These are phyloP conservation scores for Lolium rigidum DNA, from an alignment of 176 grass and related monocot species.

Conservation along the genomic window DNA sequence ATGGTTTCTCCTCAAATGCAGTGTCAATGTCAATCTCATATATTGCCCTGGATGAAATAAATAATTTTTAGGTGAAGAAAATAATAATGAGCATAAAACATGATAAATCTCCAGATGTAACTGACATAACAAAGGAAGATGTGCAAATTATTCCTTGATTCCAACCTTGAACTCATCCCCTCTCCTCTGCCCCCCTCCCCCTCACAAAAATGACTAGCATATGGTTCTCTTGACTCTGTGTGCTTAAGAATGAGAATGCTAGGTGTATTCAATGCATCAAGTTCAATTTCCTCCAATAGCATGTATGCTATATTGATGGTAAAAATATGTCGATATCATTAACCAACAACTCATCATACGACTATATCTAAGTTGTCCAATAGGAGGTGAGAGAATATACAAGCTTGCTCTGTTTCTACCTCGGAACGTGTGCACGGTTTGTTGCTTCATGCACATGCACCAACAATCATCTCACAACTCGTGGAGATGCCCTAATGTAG, in stretches of 20 bases:
- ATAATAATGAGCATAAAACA: conserved; percentile 18
- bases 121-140: not conserved
- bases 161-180: not conserved
- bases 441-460: not conserved
- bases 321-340: not conserved
- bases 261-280: not conserved
- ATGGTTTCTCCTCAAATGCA: conserved; percentile 97
- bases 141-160: conserved; percentile 1
- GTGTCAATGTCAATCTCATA: conserved; percentile 88
- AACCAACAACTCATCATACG: not conserved
- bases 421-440: not conserved
- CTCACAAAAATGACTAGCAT: not conserved
- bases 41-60: conserved; percentile 69
- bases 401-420: not conserved
- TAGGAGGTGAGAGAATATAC: not conserved
- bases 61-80: conserved; percentile 7
- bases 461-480: not conserved
- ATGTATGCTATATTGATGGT: not conserved
- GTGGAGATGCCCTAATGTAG: not conserved
- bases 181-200: not conserved
- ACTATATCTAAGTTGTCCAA: not conserved
- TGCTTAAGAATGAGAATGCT: conserved; percentile 7
- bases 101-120: conserved; percentile 22
- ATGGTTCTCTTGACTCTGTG: not conserved
- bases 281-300: not conserved